A percentile compares a stretch with the other conserved stretches of the same genome.
Evolutionary conservation across 2,329 filamentous ascomycete genomes (phyloP).

Genomic region (Neophaeococcomyces mojaviensis): DNA sequence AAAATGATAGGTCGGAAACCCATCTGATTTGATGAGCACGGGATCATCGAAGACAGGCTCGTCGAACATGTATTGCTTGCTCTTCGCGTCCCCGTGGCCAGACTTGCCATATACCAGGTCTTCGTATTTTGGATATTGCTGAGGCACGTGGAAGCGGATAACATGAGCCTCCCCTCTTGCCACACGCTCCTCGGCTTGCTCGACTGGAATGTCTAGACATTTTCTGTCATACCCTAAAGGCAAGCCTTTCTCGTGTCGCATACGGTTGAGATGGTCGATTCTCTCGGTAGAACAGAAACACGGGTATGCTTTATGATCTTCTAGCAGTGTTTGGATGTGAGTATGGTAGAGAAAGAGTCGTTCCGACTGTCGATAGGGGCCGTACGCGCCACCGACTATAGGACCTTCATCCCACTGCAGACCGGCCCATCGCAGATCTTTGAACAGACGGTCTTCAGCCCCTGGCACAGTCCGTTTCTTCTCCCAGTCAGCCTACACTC

Average conservation of each 20-base stretch:
- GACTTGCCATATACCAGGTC: slow-evolving; percentile 72
- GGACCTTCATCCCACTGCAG: slow-evolving; percentile 94
- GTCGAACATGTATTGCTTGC: slow-evolving; percentile 37
- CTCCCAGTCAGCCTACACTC: slow-evolving; percentile 40
- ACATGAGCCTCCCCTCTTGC: slow-evolving; percentile 63
- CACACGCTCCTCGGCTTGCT: slow-evolving; percentile 65
- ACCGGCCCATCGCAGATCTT: slow-evolving; percentile 82
- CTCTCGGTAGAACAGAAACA: slow-evolving; percentile 80
- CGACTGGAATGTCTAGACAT: slow-evolving; percentile 59
- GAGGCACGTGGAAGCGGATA: slow-evolving; percentile 64
- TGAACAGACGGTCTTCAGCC: slow-evolving; percentile 68
- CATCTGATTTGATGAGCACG: slow-evolving; percentile 84
- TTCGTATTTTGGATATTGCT: slow-evolving; percentile 55
- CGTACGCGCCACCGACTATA: slow-evolving; percentile 68
- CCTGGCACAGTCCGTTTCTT: slow-evolving; percentile 77
- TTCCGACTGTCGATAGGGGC: slow-evolving; percentile 86
- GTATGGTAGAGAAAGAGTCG: slow-evolving; percentile 64
- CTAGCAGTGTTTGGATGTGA: slow-evolving; percentile 62
- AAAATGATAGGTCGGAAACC: slow-evolving; percentile 90
- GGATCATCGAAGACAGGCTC: slow-evolving; percentile 65
- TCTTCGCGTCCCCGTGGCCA: slow-evolving; percentile 44
- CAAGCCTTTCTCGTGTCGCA: slow-evolving; percentile 52
- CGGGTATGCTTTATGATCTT: slow-evolving; percentile 70
- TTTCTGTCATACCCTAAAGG: slow-evolving; percentile 61
- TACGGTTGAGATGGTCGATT: slow-evolving; percentile 58